Conservation (phyloP, 495 filamentous ascomycete species). For the Daldinia loculata region DNA sequence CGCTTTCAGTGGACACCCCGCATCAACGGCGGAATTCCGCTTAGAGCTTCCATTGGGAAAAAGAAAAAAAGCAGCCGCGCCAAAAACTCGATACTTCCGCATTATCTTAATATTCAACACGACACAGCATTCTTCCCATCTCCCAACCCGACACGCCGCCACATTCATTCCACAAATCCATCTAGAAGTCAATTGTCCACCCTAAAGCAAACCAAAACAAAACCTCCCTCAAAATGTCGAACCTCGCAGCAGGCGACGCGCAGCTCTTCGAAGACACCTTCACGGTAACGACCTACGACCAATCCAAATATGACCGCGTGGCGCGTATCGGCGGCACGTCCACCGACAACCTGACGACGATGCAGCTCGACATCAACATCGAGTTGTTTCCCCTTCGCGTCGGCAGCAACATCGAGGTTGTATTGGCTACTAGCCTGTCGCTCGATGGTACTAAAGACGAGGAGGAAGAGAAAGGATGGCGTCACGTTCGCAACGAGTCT, state of each 20-base stretch:
- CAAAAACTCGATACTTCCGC: background rate
- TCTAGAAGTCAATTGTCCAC: background rate
- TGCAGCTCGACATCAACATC: constrained; percentile 92
- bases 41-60: background rate
- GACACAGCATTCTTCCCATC: background rate
- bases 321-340: constrained; percentile 78
- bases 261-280: constrained; percentile 94
- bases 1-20: constrained; percentile 40
- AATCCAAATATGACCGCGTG: constrained; percentile 93
- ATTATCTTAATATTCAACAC: background rate
- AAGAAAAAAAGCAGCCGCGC: constrained; percentile 4
- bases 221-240: constrained; percentile 47
- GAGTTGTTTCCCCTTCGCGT: constrained; percentile 83
- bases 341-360: constrained; percentile 71
- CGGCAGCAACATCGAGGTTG: constrained; percentile 78
- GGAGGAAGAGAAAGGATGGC: constrained; percentile 71
- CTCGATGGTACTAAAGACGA: constrained; percentile 82
- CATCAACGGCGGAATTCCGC: constrained; percentile 20
- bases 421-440: constrained; percentile 82
- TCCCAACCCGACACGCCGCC: background rate
- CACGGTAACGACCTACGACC: constrained; percentile 77
- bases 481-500: constrained; percentile 75
- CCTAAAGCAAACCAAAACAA: background rate
- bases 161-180: background rate
- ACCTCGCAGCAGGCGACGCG: constrained; percentile 71